A percentile compares a stretch with the other conserved stretches of the same genome.
Evolutionary conservation across 2,329 filamentous ascomycete genomes (phyloP).

Genomic region (Ophiostoma sp.): DNA sequence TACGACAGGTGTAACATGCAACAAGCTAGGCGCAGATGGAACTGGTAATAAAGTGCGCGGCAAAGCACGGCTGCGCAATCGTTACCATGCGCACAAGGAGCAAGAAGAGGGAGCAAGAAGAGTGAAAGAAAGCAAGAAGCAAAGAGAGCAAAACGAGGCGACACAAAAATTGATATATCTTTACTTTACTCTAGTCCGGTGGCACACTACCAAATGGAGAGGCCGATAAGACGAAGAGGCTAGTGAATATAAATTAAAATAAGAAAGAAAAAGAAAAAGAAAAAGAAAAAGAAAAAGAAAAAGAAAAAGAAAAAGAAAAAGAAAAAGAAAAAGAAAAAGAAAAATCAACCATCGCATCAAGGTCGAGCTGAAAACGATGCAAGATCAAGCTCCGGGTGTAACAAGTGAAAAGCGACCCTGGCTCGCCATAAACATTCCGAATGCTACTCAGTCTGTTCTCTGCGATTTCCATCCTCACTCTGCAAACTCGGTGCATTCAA

Average conservation of each 20-base stretch:
- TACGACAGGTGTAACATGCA: not conserved
- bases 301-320: not conserved
- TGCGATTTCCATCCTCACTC: too few relatives aligned
- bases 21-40: not conserved
- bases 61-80: conserved; percentile 5
- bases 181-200: too few relatives aligned
- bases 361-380: not conserved
- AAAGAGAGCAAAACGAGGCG: too few relatives aligned
- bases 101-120: too few relatives aligned
- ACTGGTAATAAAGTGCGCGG: not conserved
- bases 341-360: not conserved
- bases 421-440: conserved; percentile 7
- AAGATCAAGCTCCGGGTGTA: conserved; percentile 1
- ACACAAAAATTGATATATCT: too few relatives aligned
- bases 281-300: not conserved
- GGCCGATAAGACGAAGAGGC: not conserved
- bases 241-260: not conserved
- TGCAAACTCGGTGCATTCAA: not conserved
- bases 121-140: too few relatives aligned
- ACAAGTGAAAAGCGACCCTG: not conserved
- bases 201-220: not conserved
- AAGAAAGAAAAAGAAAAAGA: not conserved
- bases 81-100: not conserved
- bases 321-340: not conserved
- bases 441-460: not conserved